A percentile compares a stretch with the other conserved stretches of the same genome.
Evolutionary conservation across 1,139 yeast species (phyloP).

Genomic region (Yamadazyma kanchanaburiensis): DNA sequence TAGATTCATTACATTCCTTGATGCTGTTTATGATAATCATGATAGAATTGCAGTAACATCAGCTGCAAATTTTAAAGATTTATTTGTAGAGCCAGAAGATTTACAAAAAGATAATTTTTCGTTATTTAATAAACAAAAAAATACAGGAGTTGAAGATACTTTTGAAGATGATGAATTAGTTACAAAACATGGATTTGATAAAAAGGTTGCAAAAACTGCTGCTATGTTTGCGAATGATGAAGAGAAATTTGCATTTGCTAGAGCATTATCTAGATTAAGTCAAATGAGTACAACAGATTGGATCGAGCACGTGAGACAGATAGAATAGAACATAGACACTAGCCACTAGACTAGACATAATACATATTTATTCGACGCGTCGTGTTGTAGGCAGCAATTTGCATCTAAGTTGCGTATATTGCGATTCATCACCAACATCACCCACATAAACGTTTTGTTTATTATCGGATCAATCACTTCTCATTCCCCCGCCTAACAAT

Average conservation of each 20-base stretch:
- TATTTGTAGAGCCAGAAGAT: conserved; percentile 83
- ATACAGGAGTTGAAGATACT: conserved; percentile 37
- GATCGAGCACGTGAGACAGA: conserved; percentile 49
- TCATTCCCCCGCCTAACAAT: too few relatives aligned
- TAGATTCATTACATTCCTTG: conserved; percentile 88
- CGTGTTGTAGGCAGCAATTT: too few relatives aligned
- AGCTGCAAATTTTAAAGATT: conserved; percentile 77
- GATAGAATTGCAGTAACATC: conserved; percentile 86
- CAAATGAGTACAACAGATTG: conserved; percentile 95
- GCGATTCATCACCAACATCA: too few relatives aligned
- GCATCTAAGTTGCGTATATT: too few relatives aligned
- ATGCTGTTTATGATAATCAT: conserved; percentile 90
- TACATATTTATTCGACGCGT: too few relatives aligned
- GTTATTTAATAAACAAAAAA: conserved; percentile 34
- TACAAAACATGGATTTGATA: conserved; percentile 69
- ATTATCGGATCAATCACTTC: too few relatives aligned
- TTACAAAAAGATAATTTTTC: conserved; percentile 53
- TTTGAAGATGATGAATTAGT: conserved; percentile 61
- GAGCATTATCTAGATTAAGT: conserved; percentile 84
- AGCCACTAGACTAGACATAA: background rate
- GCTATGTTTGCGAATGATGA: conserved; percentile 85
- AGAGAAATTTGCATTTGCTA: conserved; percentile 93
- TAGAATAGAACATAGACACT: conserved; percentile 1
- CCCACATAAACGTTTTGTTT: too few relatives aligned
- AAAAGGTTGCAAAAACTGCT: conserved; percentile 71